Evolutionary conservation across 331 rosid genomes (phyloP), one percentile per base, ranked within the genome.

Genomic region (Cydonia oblonga): DNA sequence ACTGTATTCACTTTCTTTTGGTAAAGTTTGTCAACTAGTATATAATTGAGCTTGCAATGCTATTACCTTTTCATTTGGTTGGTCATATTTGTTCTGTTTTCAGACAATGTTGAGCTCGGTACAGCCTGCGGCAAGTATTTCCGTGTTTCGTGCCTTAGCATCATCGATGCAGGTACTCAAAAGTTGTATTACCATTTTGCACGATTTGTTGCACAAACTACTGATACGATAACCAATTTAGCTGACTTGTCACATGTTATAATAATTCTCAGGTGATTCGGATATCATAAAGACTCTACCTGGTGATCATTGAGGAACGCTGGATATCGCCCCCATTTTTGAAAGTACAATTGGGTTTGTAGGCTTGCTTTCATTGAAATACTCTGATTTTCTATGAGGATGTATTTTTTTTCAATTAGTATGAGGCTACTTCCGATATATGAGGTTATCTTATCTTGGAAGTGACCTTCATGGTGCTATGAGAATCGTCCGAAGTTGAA

Each of bases 41-140:
- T 26, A 11, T 51, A 4, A 2, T 19, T 68, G 46, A 3, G 28
- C 66, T 52, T 42, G 10, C 61, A 52, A 3, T 52, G 29, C 25
- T 20, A 8, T 53, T 51, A 18, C 6, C 18, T 4, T 70, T 58
- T 38, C n/a, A 0, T 14, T 52, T 29, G n/a, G n/a, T 24, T 58
- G 22, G 15, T 5, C 56, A 23, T 52, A 24, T 24, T 40, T 38
- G 42, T 51, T 66, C n/a, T 66, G 35, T n/a, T 20, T 75, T 74
- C 71, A 73, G 84, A 78, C 64, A 81, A 76, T 71, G 78, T 80
- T 9, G 87, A 78, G 64, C 78, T 81, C 15, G 83, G 87, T 12
- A 84, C 87, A 19, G 78, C 88, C 1, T 84, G 88, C 35, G 88
- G 88, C 9, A 84, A 81, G 84, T 84, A 81, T 38, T 84, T 54